Evolutionary conservation across 1,284 basidiomycete species (phyloP).

Genomic region (Hymenochaete sp.): DNA sequence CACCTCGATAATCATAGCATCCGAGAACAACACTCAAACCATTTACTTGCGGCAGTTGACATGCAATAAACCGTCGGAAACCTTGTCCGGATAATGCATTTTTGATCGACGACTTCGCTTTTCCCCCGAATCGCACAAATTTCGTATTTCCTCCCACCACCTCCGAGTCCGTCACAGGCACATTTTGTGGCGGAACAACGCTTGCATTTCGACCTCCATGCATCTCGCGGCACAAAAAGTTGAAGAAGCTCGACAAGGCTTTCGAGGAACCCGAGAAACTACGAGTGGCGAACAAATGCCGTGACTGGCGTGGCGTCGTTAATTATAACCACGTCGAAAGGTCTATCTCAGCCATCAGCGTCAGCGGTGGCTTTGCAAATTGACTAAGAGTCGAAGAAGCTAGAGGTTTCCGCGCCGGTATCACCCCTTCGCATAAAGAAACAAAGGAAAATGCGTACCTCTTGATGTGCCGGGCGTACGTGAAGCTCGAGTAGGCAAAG

Average conservation of each 20-base stretch:
- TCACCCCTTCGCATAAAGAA: slow-evolving; percentile 27
- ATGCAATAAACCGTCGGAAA: slow-evolving; percentile 79
- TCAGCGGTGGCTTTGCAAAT: slow-evolving; percentile 55
- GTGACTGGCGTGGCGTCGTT: slow-evolving; percentile 64
- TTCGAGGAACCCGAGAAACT: slow-evolving; percentile 70
- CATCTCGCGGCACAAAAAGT: slow-evolving; percentile 65
- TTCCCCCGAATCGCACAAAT: slow-evolving; percentile 72
- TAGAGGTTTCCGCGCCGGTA: slow-evolving; percentile 3
- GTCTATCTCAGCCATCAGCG: slow-evolving; percentile 34
- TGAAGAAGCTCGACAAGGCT: slow-evolving; percentile 74
- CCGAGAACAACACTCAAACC: slow-evolving; percentile 68
- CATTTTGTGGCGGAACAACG: slow-evolving; percentile 80
- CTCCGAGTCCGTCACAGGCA: slow-evolving; percentile 48
- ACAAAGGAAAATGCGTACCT: slow-evolving; percentile 50
- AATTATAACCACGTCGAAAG: slow-evolving; percentile 41
- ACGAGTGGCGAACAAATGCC: slow-evolving; percentile 47
- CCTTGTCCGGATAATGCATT: slow-evolving; percentile 71
- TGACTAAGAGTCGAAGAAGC: slow-evolving; percentile 31
- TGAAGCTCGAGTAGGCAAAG: slow-evolving; percentile 48
- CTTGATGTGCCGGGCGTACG: slow-evolving; percentile 70
- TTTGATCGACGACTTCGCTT: slow-evolving; percentile 58
- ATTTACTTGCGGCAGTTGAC: slow-evolving; percentile 70
- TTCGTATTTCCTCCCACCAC: slow-evolving; percentile 73
- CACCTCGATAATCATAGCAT: slow-evolving; percentile 64
- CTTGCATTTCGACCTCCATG: slow-evolving; percentile 82